Evolutionary conservation across 805 yeast genomes (phyloP).

Genomic region (Wickerhamiella shivajii): DNA sequence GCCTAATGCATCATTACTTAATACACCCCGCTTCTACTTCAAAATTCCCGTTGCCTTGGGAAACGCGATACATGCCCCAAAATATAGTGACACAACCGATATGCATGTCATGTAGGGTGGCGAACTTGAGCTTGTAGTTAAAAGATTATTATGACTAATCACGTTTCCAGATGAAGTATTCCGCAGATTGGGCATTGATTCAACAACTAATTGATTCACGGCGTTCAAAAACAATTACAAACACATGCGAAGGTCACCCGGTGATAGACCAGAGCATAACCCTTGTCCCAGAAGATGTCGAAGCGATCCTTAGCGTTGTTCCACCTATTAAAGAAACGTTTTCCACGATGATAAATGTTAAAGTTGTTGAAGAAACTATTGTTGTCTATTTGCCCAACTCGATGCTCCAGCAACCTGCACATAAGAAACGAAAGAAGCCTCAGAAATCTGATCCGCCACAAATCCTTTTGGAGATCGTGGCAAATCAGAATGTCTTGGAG

Average conservation of each 20-base stretch:
- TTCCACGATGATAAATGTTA: constrained; percentile 1
- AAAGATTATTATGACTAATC: too few relatives aligned
- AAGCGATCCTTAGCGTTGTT: constrained; percentile 2
- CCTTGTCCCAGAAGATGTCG: constrained; percentile 6
- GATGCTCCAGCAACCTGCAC: neutral
- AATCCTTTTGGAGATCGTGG: too few relatives aligned
- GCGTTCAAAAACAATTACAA: neutral
- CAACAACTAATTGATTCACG: constrained; percentile 1
- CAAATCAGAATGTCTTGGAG: neutral
- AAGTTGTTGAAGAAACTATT: neutral
- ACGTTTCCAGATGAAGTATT: too few relatives aligned
- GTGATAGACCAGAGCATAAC: constrained; percentile 2
- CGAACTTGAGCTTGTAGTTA: too few relatives aligned
- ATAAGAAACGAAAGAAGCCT: constrained; percentile 1
- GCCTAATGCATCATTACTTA: too few relatives aligned
- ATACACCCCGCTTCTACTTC: too few relatives aligned
- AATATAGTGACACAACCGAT: too few relatives aligned
- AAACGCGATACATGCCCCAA: too few relatives aligned
- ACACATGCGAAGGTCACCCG: neutral
- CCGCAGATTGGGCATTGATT: constrained; percentile 5
- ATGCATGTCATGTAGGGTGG: too few relatives aligned
- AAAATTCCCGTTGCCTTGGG: too few relatives aligned
- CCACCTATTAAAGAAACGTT: neutral
- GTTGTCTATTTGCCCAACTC: constrained; percentile 1
- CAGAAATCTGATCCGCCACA: too few relatives aligned